Conservation (phyloP, 768 basidiomycete genomes). For the Agaricus sinodeliciosus region DNA sequence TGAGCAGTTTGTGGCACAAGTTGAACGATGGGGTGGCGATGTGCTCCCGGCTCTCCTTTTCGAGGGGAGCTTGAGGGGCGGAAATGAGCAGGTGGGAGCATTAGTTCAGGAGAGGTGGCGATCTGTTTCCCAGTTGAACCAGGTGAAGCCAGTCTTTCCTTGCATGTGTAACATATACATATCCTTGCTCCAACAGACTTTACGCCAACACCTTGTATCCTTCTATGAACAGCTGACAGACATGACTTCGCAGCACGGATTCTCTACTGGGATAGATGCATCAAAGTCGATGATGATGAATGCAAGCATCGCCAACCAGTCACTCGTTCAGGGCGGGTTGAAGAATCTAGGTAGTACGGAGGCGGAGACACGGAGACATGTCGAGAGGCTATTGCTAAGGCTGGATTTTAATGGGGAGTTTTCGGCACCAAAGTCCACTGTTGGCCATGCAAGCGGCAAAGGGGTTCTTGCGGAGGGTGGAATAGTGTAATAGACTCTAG, state of each 20-base stretch:
- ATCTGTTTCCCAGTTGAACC: slow-evolving; percentile 69
- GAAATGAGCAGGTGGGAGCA: slow-evolving; percentile 54
- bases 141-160: slow-evolving; percentile 40
- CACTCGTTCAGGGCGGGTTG: slow-evolving; percentile 48
- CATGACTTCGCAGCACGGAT: slow-evolving; percentile 71
- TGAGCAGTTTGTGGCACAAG: slow-evolving; percentile 79
- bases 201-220: slow-evolving; percentile 58
- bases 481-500: slow-evolving; percentile 13
- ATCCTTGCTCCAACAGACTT: slow-evolving; percentile 35
- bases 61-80: slow-evolving; percentile 67
- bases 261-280: slow-evolving; percentile 53
- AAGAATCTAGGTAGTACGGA: slow-evolving; percentile 28
- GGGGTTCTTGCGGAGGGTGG: slow-evolving; percentile 39
- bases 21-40: slow-evolving; percentile 91
- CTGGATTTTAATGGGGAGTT: slow-evolving; percentile 82
- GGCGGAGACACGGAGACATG: slow-evolving; percentile 67
- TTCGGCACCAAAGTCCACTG: slow-evolving; percentile 39
- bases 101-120: slow-evolving; percentile 66
- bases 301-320: slow-evolving; percentile 46
- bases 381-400: slow-evolving; percentile 75
- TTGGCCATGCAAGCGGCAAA: slow-evolving; percentile 14
- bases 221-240: slow-evolving; percentile 79
- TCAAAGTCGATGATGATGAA: slow-evolving; percentile 68
- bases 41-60: slow-evolving; percentile 77
- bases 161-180: background rate